phyloP scores from a whole-genome alignment of 371 early-diverging fungal species.

The Saksenaea vasiformis region DNA sequence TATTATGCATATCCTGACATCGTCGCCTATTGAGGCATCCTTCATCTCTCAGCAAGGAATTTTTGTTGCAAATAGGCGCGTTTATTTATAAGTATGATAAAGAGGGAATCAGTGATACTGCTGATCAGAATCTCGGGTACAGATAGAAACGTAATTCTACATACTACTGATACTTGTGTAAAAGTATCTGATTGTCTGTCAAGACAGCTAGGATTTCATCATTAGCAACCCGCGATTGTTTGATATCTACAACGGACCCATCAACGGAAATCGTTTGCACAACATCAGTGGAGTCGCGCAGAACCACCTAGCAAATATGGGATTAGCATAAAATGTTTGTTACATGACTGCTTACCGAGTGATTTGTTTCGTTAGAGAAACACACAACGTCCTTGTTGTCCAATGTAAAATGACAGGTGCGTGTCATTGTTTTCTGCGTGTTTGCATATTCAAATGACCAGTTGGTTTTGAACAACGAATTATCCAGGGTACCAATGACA shows the following conservation, averaged over 20 bases:
- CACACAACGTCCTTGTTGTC: background rate
- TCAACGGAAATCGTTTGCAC: background rate
- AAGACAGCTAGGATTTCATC: constrained; percentile 3
- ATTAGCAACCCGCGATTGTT: background rate
- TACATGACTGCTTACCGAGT: background rate
- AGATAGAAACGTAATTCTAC: background rate
- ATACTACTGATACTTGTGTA: constrained; percentile 10
- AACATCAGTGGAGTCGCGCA: background rate
- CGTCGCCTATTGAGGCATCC: no score
- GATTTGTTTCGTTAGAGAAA: constrained; percentile 1
- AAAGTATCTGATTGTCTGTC: constrained; percentile 11
- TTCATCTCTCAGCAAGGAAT: no score
- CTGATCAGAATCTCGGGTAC: background rate
- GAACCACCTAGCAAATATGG: background rate
- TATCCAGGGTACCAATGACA: background rate
- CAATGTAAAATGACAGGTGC: constrained; percentile 6
- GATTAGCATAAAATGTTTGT: background rate
- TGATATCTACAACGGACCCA: background rate
- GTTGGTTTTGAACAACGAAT: background rate
- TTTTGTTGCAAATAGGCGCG: no score
- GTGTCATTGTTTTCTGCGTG: constrained; percentile 14
- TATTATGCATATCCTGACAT: no score
- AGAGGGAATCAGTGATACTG: no score
- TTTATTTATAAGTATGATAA: no score
- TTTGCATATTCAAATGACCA: constrained; percentile 11